Percentiles rank a stretch among this genome's conserved stretches.
Conservation (phyloP, 1,139 yeast species). For the Arxiozyma telluris region DNA sequence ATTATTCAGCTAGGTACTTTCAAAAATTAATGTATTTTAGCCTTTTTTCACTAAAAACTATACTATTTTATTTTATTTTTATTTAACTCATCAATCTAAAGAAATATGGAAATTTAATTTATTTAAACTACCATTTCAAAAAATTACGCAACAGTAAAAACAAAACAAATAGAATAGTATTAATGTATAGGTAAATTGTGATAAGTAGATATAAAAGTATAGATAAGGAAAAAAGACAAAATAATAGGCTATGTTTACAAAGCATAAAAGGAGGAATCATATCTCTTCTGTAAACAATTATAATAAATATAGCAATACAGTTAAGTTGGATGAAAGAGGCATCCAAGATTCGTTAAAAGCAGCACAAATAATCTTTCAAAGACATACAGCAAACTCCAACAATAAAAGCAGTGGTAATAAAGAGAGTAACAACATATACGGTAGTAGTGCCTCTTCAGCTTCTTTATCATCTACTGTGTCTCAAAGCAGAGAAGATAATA, state of each 20-base stretch:
- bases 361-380: slow-evolving; percentile 22
- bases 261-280: slow-evolving; percentile 1
- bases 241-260: slow-evolving; percentile 2
- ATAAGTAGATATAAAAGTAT: neutral
- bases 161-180: neutral
- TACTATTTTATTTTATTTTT: too few relatives aligned
- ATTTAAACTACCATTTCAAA: neutral
- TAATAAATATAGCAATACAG: neutral
- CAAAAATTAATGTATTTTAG: too few relatives aligned
- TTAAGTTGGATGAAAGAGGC: slow-evolving; percentile 8
- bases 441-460: neutral
- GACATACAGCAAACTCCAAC: slow-evolving; percentile 7
- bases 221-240: neutral
- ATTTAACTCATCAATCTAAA: neutral
- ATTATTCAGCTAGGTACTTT: neutral
- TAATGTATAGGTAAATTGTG: neutral
- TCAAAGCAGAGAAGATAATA: too few relatives aligned
- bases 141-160: too few relatives aligned
- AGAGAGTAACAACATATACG: neutral
- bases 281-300: neutral
- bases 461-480: neutral
- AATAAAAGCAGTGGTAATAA: neutral
- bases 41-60: too few relatives aligned
- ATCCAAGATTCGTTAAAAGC: slow-evolving; percentile 17
- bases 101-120: neutral